A percentile compares a stretch with the other conserved stretches of the same genome.
phyloP scores from a whole-genome alignment of 1,284 basidiomycete species.

The Cryptococcus neoformans region DNA sequence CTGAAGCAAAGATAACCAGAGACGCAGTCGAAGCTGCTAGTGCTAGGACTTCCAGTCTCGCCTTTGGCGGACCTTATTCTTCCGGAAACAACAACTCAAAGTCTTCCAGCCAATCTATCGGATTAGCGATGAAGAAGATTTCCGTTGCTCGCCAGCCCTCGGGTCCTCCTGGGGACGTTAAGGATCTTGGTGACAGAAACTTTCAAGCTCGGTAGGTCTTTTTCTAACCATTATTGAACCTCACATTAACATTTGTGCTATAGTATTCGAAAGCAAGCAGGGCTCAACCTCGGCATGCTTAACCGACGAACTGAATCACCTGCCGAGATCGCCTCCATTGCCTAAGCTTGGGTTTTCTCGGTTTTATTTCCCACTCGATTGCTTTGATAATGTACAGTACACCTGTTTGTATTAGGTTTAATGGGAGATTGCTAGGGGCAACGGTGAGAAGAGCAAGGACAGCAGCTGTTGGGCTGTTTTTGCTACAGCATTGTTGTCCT shows the following conservation, averaged over 20 bases:
- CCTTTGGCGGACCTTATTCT: neutral
- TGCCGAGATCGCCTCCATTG: slow-evolving; percentile 7
- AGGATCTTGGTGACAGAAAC: slow-evolving; percentile 83
- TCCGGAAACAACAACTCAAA: neutral
- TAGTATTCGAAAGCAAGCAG: slow-evolving; percentile 29
- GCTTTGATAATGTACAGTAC: no score
- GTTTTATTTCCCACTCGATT: no score
- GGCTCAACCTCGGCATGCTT: slow-evolving; percentile 35
- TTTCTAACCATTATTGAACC: neutral
- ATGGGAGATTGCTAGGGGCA: no score
- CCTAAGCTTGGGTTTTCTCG: neutral
- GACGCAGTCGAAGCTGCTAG: neutral
- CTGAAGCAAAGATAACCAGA: neutral
- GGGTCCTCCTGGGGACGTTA: slow-evolving; percentile 77
- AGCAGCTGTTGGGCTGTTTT: no score
- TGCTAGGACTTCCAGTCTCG: neutral
- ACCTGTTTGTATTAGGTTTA: no score
- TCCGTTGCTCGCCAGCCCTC: slow-evolving; percentile 66
- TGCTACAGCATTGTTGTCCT: no score
- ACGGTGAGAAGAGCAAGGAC: no score
- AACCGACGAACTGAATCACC: slow-evolving; percentile 25
- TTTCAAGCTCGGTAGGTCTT: slow-evolving; percentile 57
- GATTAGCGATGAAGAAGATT: neutral
- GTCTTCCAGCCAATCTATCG: neutral
- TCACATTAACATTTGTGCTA: neutral